Evolutionary conservation across 2,329 filamentous ascomycete species (phyloP).

Genomic region (Diaporthe citri): DNA sequence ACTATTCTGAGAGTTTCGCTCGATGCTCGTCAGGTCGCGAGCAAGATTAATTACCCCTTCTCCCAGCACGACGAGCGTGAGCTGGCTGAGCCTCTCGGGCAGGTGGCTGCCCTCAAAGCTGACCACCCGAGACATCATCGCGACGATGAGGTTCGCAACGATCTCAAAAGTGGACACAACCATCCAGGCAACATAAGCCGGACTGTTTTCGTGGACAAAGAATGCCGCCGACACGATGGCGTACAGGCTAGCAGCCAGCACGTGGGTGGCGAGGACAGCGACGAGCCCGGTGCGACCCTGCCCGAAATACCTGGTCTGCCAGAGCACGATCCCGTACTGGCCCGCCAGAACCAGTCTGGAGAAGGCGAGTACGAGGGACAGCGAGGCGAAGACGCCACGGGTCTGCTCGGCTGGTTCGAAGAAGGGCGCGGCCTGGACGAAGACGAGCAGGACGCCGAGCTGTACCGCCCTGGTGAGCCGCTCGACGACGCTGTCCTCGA

Average conservation of each 20-base stretch:
- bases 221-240: slow-evolving; percentile 19
- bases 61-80: slow-evolving; percentile 21
- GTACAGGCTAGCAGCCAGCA: slow-evolving; percentile 12
- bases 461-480: slow-evolving; percentile 20
- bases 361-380: not conserved
- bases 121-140: slow-evolving; percentile 20
- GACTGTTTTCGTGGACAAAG: slow-evolving; percentile 16
- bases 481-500: slow-evolving; percentile 31
- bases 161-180: slow-evolving; percentile 24
- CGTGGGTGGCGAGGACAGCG: slow-evolving; percentile 2
- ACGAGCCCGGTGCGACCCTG: slow-evolving; percentile 16
- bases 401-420: slow-evolving; percentile 20
- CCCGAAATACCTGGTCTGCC: slow-evolving; percentile 16
- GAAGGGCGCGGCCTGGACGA: slow-evolving; percentile 19
- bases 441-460: slow-evolving; percentile 16
- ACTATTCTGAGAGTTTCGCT: slow-evolving; percentile 20
- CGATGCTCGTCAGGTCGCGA: slow-evolving; percentile 29
- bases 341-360: slow-evolving; percentile 30
- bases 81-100: slow-evolving; percentile 17
- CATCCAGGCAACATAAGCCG: slow-evolving; percentile 26
- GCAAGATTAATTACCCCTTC: slow-evolving; percentile 27
- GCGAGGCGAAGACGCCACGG: slow-evolving; percentile 19
- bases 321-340: slow-evolving; percentile 26
- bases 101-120: slow-evolving; percentile 27
- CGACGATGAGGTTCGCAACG: slow-evolving; percentile 12